phyloP scores from a whole-genome alignment of 306 rosid genomes.

The Fagus sylvatica region DNA sequence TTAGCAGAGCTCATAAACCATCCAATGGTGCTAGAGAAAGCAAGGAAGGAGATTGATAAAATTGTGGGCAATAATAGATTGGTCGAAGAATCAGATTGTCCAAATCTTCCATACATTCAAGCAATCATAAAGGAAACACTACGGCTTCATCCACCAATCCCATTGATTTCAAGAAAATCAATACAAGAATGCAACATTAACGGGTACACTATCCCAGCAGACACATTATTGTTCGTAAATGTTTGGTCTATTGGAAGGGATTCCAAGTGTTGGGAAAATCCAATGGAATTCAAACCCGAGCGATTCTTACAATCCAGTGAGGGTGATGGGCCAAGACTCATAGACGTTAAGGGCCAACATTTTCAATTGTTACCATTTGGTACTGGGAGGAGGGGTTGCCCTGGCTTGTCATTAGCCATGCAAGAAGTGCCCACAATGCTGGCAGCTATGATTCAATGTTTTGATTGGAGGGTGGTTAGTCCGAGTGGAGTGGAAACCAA shows the following conservation, averaged over 20 bases:
- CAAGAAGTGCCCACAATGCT: conserved; percentile 40
- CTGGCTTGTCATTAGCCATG: conserved; percentile 41
- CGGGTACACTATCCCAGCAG: conserved; percentile 35
- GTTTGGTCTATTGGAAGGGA: conserved; percentile 55
- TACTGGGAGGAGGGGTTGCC: conserved; percentile 57
- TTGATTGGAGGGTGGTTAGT: conserved; percentile 35
- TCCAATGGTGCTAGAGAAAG: conserved; percentile 38
- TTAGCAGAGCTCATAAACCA: conserved; percentile 56
- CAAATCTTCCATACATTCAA: conserved; percentile 51
- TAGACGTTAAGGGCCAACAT: conserved; percentile 29
- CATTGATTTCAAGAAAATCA: conserved; percentile 40
- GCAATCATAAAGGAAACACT: conserved; percentile 51
- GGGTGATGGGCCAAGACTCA: too few species aligned
- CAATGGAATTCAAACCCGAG: background rate
- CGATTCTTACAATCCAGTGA: too few species aligned
- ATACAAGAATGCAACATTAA: conserved; percentile 31
- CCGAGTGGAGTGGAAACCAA: conserved; percentile 15
- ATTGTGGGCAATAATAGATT: conserved; percentile 44
- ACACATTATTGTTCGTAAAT: conserved; percentile 39
- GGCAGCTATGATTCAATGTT: conserved; percentile 49
- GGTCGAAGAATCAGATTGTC: conserved; percentile 41
- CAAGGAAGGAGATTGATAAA: conserved; percentile 37
- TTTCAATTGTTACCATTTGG: conserved; percentile 53
- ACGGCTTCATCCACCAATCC: conserved; percentile 55
- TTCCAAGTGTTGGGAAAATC: conserved; percentile 42